Conservation (phyloP, 345 rosid genomes). For the Hypericum perforatum region DNA sequence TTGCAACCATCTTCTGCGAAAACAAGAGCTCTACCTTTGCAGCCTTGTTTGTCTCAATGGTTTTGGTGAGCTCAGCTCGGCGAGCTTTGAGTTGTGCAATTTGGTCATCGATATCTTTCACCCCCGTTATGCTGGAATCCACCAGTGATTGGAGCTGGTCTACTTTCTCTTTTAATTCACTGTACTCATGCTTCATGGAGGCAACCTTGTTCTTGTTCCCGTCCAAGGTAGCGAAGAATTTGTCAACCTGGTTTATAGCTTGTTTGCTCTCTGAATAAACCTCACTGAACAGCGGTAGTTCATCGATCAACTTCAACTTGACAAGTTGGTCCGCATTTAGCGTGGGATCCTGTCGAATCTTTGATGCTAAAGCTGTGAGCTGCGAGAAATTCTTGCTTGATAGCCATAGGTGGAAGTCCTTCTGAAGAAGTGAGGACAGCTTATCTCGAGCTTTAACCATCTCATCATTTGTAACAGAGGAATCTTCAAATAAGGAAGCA, state of each 20-base stretch:
- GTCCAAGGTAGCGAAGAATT: slow-evolving; percentile 36
- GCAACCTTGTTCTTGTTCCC: slow-evolving; percentile 43
- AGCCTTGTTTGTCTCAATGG: slow-evolving; percentile 29
- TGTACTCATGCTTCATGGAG: slow-evolving; percentile 50
- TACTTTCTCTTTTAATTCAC: slow-evolving; percentile 39
- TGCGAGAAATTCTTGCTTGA: slow-evolving; percentile 31
- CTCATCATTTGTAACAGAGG: slow-evolving; percentile 29
- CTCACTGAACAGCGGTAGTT: slow-evolving; percentile 48
- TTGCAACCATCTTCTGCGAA: slow-evolving; percentile 12
- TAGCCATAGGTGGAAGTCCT: slow-evolving; percentile 43
- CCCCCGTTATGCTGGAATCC: slow-evolving; percentile 25
- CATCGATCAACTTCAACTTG: slow-evolving; percentile 52
- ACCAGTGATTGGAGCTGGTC: slow-evolving; percentile 38
- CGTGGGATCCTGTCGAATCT: slow-evolving; percentile 39
- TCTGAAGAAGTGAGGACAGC: slow-evolving; percentile 11
- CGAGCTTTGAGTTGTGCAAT: slow-evolving; percentile 40
- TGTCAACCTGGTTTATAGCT: slow-evolving; percentile 30
- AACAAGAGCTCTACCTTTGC: slow-evolving; percentile 29
- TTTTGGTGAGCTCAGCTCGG: slow-evolving; percentile 27
- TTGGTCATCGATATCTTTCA: slow-evolving; percentile 48
- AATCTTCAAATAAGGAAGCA: slow-evolving; percentile 7
- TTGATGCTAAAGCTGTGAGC: slow-evolving; percentile 37
- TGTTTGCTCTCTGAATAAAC: slow-evolving; percentile 43
- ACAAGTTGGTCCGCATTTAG: slow-evolving; percentile 54
- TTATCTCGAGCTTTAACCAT: slow-evolving; percentile 42